phyloP scores from a whole-genome alignment of 768 basidiomycete genomes.

The Mycena capillaripes region DNA sequence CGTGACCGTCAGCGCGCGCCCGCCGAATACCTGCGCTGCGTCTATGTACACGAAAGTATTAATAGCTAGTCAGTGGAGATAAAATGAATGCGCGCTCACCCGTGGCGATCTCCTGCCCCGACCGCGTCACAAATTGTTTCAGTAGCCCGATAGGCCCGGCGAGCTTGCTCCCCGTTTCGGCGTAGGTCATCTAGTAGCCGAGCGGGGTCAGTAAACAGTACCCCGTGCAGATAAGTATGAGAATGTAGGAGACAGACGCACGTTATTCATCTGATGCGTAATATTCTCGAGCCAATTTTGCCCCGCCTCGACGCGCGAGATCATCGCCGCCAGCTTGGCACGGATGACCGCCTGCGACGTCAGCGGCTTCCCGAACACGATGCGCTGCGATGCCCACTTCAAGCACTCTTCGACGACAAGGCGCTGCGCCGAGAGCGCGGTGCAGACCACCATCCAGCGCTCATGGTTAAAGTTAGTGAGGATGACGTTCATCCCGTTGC shows the following conservation, averaged over 20 bases:
- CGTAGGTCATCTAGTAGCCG: conserved; percentile 81
- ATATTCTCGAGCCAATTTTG: conserved; percentile 93
- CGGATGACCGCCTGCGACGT: conserved; percentile 89
- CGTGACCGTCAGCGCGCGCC: conserved; percentile 86
- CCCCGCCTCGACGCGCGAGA: conserved; percentile 86
- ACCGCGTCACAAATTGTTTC: conserved; percentile 86
- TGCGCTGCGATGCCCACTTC: conserved; percentile 93
- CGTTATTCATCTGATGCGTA: conserved; percentile 94
- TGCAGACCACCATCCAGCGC: conserved; percentile 87
- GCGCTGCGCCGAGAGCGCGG: conserved; percentile 82
- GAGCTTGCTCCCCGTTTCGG: conserved; percentile 85
- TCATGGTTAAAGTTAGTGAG: conserved; percentile 88
- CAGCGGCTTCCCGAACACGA: conserved; percentile 92
- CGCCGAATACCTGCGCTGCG: conserved; percentile 90
- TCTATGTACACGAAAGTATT: no score
- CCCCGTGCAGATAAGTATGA: not conserved
- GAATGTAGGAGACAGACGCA: conserved; percentile 46
- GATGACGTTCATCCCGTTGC: conserved; percentile 86
- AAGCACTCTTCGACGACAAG: conserved; percentile 91
- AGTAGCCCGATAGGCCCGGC: conserved; percentile 92
- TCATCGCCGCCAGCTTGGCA: conserved; percentile 90
- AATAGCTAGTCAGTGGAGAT: no score
- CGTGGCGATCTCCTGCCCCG: conserved; percentile 81
- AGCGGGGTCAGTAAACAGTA: not conserved
- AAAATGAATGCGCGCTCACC: conserved; percentile 45